These are phyloP conservation scores for Aschersonia sp. DNA, from an alignment of 2,329 filamentous ascomycete species.

Conservation along the genomic window DNA sequence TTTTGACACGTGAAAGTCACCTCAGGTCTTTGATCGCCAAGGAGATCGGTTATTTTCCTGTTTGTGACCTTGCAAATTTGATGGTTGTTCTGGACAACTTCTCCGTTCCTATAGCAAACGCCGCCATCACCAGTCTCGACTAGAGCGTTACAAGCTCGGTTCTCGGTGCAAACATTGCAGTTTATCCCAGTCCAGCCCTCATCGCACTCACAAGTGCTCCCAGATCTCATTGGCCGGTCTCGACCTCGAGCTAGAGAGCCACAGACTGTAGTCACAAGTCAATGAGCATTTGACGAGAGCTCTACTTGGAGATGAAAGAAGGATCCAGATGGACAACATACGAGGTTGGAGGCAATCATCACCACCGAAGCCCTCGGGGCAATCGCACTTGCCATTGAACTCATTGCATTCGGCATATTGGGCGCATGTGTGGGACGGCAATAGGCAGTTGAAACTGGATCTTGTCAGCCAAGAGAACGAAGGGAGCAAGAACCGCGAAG, in stretches of 20 bases:
- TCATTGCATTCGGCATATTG: constrained; percentile 84
- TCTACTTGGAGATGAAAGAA: background rate
- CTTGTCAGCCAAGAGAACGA: constrained; percentile 9
- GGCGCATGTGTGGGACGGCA: constrained; percentile 80
- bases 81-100: constrained; percentile 86
- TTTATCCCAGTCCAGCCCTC: constrained; percentile 95
- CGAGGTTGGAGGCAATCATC: constrained; percentile 81
- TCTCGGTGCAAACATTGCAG: constrained; percentile 83
- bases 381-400: constrained; percentile 83
- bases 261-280: constrained; percentile 42
- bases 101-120: constrained; percentile 81
- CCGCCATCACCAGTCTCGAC: constrained; percentile 73
- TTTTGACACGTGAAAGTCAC: constrained; percentile 87
- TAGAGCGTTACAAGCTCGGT: constrained; percentile 74
- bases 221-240: constrained; percentile 61
- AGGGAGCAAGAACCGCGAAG: constrained; percentile 1
- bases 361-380: constrained; percentile 82
- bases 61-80: constrained; percentile 98
- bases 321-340: constrained; percentile 19
- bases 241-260: constrained; percentile 72
- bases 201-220: constrained; percentile 66
- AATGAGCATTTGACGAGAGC: background rate
- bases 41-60: constrained; percentile 74
- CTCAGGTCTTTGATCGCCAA: constrained; percentile 75
- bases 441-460: constrained; percentile 86